Evolutionary conservation across 495 filamentous ascomycete genomes (phyloP), one percentile per base, ranked within the genome.

Genomic region (Lepraria neglecta): DNA sequence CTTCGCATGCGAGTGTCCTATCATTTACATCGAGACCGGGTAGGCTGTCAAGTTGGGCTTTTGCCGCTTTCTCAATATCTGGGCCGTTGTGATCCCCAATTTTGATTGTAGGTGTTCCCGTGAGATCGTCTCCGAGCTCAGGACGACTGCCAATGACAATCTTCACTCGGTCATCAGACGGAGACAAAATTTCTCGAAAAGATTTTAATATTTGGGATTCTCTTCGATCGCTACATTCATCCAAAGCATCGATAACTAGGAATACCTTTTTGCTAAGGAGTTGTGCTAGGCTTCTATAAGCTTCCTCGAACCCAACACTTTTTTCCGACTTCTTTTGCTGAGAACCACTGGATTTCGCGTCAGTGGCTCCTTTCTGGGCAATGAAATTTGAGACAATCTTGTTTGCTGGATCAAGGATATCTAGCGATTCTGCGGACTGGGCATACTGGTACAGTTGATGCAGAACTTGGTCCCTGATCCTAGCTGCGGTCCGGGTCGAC

Each of bases 271-370:
- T 12, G 11, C 15, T 43, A 12, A 40, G 30, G 4, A n/a, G 1
- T n/a, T 40, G 19, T 24, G 56, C 56, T 12, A 48, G n/a, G 19
- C 19, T 40, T 12, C 43, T 17, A 30, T 59, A 50, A 28, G 44
- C 44, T n/a, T 24, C 44, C 44, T 59, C 44, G 19, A 40, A 28
- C 9, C 44, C 30, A 4, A 35, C 24, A 3, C 27, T 28, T 12
- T 24, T 50, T 40, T 21, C 31, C 5, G 56, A 21, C 24, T 59
- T 50, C 56, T 58, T 48, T 33, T 48, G 40, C 56, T 48, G 30
- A 9, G 43, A 58, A 31, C 28, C n/a, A n/a, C n/a, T 11, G 0
- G 3, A 21, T 43, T 40, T 15, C 35, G 44, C 19, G 47, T 19
- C 45, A 24, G 19, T 7, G n/a, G 19, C 19, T 0, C 35, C 44